Percentiles rank a stretch among this genome's conserved stretches.
These are phyloP conservation scores for Erythrophleum ivorense DNA, from an alignment of 331 rosid genomes.

Conservation along the genomic window DNA sequence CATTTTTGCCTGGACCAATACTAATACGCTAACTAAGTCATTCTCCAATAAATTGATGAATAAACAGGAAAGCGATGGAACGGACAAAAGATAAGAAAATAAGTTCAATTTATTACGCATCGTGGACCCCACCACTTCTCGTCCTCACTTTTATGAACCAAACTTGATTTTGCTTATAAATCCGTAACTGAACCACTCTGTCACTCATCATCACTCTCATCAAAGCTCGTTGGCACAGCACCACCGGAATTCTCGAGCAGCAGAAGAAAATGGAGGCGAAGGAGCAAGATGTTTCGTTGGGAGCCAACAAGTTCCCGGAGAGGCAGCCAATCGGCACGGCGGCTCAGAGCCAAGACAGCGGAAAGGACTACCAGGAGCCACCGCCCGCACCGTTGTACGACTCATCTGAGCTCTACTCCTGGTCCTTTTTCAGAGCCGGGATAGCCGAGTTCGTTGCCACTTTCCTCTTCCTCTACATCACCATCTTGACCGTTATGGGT, in stretches of 20 bases:
- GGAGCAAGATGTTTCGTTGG: constrained; percentile 57
- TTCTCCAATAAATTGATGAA: background rate
- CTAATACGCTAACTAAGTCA: constrained; percentile 4
- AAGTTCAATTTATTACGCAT: constrained; percentile 35
- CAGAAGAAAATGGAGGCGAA: constrained; percentile 46
- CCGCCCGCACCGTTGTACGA: constrained; percentile 57
- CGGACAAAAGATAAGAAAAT: constrained; percentile 2
- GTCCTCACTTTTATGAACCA: constrained; percentile 16
- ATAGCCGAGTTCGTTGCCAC: constrained; percentile 58
- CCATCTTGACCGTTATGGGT: constrained; percentile 56
- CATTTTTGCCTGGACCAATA: background rate
- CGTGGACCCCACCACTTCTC: constrained; percentile 37
- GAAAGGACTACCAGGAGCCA: constrained; percentile 59
- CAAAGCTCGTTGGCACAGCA: background rate
- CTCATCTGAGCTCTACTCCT: constrained; percentile 46
- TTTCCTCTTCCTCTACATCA: constrained; percentile 57
- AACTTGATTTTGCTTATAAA: constrained; percentile 44
- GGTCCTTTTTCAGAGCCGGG: constrained; percentile 60
- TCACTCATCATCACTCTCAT: background rate
- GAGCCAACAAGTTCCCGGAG: constrained; percentile 62
- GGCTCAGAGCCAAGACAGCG: constrained; percentile 56
- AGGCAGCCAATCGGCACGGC: constrained; percentile 55
- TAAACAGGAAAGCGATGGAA: background rate
- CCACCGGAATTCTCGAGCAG: background rate
- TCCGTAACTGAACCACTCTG: constrained; percentile 24